Evolutionary conservation across 2,329 filamentous ascomycete species (phyloP), one percentile per base, ranked within the genome.

Genomic region (Ophiosphaerella herpotricha): DNA sequence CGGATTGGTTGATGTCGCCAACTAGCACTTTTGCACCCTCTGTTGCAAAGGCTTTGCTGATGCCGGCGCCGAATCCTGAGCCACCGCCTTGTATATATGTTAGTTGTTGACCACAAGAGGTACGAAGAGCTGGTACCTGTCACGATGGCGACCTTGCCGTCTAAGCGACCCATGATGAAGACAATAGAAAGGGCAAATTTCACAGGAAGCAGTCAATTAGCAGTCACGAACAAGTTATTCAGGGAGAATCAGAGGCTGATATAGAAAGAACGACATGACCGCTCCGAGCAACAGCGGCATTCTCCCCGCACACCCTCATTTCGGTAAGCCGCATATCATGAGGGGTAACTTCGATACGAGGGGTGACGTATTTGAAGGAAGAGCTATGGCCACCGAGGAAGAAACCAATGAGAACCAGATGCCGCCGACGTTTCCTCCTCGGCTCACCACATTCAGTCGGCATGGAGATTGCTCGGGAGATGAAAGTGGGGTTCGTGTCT

Each of bases 11-110:
- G 51, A 88, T 76, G 66, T 88, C 85, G 2, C 82, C 82, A 45
- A 88, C 80, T 43, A 88, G 68, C 31, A 88, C 84, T 54, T 79
- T 79, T 42, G 79, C 80, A 34, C 85, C 85, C 70, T 88, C 84
- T 21, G 77, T 66, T 5, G 79, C 76, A 66, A 86, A 87, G 46
- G 82, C 81, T 46, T 78, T 74, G 0, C 80, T 81, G 44, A 87
- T 87, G 31, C 80, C 84, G 48, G 80, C 82, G 46, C 85, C 85
- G 57, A 88, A 88, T 2, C 85, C 85, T 9, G 81, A 83, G 2
- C 82, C 84, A 7, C 77, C 85, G 40, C 85, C 83, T 29, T 52
- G 74, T 7, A 18, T 16, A n/a, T 21, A 21, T 31, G 42, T 56
- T 35, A 55, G 55, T 46, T 13, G 24, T 26, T 12, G n/a, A 16